Conservation (phyloP, 768 basidiomycete genomes). For the Leccinum sublutescens region DNA sequence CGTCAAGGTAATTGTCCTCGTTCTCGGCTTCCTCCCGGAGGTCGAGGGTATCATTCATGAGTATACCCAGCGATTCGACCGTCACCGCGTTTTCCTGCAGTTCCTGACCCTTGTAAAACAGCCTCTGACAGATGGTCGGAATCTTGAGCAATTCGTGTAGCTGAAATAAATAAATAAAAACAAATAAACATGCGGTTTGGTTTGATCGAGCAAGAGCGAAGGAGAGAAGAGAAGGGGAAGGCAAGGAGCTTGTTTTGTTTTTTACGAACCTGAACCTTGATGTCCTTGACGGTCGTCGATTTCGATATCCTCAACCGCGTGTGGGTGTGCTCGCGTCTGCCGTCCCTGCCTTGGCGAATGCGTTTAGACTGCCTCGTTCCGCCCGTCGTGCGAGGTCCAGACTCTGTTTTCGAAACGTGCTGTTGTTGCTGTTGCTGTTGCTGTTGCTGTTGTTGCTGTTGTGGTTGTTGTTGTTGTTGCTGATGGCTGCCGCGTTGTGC, state of each 20-base stretch:
- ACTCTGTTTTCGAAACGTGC: constrained; percentile 27
- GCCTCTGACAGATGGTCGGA: constrained; percentile 73
- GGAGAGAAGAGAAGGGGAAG: not conserved
- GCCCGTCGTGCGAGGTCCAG: constrained; percentile 37
- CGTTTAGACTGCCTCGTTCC: constrained; percentile 69
- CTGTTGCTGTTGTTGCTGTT: not conserved
- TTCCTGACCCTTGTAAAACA: constrained; percentile 62
- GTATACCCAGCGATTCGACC: constrained; percentile 52
- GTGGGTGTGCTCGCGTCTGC: constrained; percentile 45
- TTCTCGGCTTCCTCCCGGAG: constrained; percentile 63
- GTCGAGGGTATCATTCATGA: constrained; percentile 65
- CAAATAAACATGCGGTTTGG: not conserved
- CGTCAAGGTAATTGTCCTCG: constrained; percentile 47
- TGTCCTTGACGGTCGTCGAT: constrained; percentile 69
- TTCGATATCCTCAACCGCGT: constrained; percentile 59
- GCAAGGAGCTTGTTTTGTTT: not conserved
- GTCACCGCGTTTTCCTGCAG: constrained; percentile 57
- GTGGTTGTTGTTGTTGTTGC: not conserved
- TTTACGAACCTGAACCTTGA: constrained; percentile 64
- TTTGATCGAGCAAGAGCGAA: not conserved
- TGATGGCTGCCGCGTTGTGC: constrained; percentile 25
- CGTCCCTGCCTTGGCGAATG: constrained; percentile 54
- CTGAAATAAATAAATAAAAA: constrained; percentile 33
- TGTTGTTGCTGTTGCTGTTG: constrained; percentile 1
- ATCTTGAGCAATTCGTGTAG: constrained; percentile 60